Conservation (phyloP, 2,329 filamentous ascomycete species). For the Xylariomycetidae sp. region DNA sequence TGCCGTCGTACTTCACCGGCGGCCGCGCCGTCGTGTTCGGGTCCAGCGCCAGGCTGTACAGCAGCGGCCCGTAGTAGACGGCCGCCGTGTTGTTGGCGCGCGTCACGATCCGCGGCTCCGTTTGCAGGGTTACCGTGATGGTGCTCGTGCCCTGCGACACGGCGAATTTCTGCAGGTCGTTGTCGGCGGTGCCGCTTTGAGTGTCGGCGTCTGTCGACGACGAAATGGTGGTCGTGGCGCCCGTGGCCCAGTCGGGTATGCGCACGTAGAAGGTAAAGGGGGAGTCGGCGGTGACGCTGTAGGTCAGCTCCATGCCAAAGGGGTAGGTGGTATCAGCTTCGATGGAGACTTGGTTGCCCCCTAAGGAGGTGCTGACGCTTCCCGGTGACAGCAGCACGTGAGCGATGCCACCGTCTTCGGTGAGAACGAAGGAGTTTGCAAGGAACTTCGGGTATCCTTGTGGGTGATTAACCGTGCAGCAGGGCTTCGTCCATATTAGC, state of each 20-base stretch:
- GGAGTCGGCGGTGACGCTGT: constrained; percentile 23
- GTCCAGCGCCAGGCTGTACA: constrained; percentile 26
- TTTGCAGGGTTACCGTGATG: constrained; percentile 19
- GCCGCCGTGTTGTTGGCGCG: constrained; percentile 26
- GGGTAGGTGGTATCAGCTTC: constrained; percentile 43
- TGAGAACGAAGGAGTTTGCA: constrained; percentile 39
- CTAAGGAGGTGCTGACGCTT: constrained; percentile 32
- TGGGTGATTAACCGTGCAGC: constrained; percentile 52
- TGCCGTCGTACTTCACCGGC: constrained; percentile 12
- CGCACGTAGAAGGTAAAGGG: constrained; percentile 27
- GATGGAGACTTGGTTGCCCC: constrained; percentile 33
- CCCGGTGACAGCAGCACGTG: constrained; percentile 45
- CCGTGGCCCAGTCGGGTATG: constrained; percentile 25
- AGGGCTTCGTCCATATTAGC: constrained; percentile 31
- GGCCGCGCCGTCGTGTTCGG: constrained; percentile 15
- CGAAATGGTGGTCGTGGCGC: constrained; percentile 15
- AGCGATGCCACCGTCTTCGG: constrained; percentile 40
- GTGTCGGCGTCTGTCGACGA: constrained; percentile 5
- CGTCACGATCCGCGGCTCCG: constrained; percentile 21
- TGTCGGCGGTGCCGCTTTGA: constrained; percentile 8
- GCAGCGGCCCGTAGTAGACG: constrained; percentile 25
- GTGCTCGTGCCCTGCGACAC: constrained; percentile 15
- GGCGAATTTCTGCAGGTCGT: constrained; percentile 20
- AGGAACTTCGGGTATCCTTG: constrained; percentile 52
- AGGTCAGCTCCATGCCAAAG: constrained; percentile 23